A percentile compares a stretch with the other conserved stretches of the same genome.
These are phyloP conservation scores for Mikania micrantha DNA, from an alignment of 129 eudicot species.

Conservation along the genomic window DNA sequence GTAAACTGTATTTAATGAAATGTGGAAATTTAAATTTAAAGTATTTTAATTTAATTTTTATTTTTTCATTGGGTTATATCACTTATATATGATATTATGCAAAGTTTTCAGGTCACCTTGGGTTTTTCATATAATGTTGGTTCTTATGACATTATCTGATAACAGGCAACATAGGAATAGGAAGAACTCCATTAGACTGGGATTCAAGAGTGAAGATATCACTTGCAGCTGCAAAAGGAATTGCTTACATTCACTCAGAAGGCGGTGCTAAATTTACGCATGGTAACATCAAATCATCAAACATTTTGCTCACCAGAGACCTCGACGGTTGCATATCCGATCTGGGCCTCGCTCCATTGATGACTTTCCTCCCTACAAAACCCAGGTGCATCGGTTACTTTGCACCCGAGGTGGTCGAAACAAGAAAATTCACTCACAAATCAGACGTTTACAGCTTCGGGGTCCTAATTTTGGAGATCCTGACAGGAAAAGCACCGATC, in stretches of 20 bases:
- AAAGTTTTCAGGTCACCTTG: not conserved
- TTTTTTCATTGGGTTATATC: too few species aligned
- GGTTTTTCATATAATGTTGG: not conserved
- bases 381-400: conserved; percentile 55
- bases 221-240: conserved; percentile 67
- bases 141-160: not conserved
- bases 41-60: too few species aligned
- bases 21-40: too few species aligned
- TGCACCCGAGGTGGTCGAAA: conserved; percentile 81
- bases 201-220: conserved; percentile 60
- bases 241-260: conserved; percentile 64
- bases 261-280: conserved; percentile 56
- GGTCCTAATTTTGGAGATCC: conserved; percentile 70
- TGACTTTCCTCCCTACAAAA: conserved; percentile 38
- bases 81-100: too few species aligned
- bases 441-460: conserved; percentile 96
- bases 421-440: conserved; percentile 57
- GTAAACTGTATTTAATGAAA: too few species aligned
- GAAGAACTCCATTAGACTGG: conserved; percentile 75
- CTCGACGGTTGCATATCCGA: conserved; percentile 62
- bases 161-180: conserved; percentile 59
- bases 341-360: conserved; percentile 59
- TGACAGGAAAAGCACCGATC: conserved; percentile 75
- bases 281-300: conserved; percentile 90
- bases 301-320: conserved; percentile 56